Conservation (phyloP, 108 stramenopile genomes). For the Seminavis robusta region DNA sequence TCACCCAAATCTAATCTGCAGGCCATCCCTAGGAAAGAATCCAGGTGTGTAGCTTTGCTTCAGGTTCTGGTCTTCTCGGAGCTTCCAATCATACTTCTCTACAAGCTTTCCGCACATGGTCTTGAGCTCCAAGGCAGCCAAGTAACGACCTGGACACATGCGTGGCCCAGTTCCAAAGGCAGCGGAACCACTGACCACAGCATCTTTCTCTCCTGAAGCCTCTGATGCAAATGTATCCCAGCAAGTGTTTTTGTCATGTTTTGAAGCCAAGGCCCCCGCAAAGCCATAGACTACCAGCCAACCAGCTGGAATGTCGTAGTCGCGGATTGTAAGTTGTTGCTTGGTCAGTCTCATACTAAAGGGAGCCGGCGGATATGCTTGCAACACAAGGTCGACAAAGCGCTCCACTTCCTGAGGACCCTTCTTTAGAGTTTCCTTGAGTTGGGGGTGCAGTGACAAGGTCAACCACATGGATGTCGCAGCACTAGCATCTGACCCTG, state of each 20-base stretch:
- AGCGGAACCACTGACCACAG: too few species aligned
- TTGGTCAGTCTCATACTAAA: conserved; percentile 27
- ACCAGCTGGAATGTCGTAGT: conserved; percentile 14
- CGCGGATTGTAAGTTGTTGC: conserved; percentile 14
- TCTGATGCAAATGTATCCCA: too few species aligned
- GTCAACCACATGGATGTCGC: conserved; percentile 21
- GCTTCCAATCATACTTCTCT: conserved; percentile 18
- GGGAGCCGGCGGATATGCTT: conserved; percentile 29
- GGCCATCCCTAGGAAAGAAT: conserved; percentile 23
- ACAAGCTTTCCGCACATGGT: conserved; percentile 15
- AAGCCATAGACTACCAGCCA: conserved; percentile 21
- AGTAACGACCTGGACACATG: conserved; percentile 28
- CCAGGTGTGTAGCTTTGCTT: conserved; percentile 26
- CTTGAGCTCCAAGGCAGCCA: conserved; percentile 15
- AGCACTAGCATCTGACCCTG: conserved; percentile 23
- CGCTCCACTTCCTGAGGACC: conserved; percentile 1
- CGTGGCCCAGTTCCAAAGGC: conserved; percentile 33
- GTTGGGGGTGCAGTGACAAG: conserved; percentile 14
- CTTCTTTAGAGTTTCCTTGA: conserved; percentile 12
- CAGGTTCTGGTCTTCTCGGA: conserved; percentile 25
- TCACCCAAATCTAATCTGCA: too few species aligned
- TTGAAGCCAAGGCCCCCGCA: conserved; percentile 27
- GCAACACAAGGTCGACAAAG: conserved; percentile 5
- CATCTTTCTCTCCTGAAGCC: too few species aligned
- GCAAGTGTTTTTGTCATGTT: too few species aligned